Conservation (phyloP, 257 asterid species). For the Rehmannia glutinosa region DNA sequence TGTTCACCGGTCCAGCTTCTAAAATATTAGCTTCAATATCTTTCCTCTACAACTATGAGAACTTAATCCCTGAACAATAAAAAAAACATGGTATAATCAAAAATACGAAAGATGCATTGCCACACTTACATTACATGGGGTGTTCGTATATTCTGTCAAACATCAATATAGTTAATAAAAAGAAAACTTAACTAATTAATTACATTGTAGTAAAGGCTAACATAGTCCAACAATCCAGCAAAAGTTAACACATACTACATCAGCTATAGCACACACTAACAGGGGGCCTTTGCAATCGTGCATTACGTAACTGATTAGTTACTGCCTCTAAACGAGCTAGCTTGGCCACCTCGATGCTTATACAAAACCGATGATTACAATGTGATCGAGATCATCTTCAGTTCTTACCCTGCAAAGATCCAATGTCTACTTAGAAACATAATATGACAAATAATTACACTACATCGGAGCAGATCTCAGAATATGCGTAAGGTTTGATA, state of each 20-base stretch:
- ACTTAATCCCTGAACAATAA: too few species aligned
- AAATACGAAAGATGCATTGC: not conserved
- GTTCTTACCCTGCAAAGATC: constrained; percentile 48
- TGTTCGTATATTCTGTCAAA: not conserved
- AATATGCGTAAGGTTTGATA: too few species aligned
- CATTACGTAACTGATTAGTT: too few species aligned
- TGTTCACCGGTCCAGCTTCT: too few species aligned
- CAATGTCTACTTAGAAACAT: constrained; percentile 7
- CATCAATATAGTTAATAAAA: not conserved
- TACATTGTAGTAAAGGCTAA: constrained; percentile 11
- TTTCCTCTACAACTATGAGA: too few species aligned
- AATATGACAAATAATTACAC: not conserved
- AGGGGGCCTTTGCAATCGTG: too few species aligned
- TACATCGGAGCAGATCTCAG: too few species aligned
- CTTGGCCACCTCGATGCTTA: too few species aligned
- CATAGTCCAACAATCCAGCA: not conserved
- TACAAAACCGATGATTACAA: not conserved
- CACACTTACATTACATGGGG: too few species aligned
- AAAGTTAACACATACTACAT: constrained; percentile 1
- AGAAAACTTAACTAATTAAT: not conserved
- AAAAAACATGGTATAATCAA: too few species aligned
- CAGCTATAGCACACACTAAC: constrained; percentile 4
- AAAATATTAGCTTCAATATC: too few species aligned
- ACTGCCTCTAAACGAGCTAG: too few species aligned
- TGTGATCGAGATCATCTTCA: constrained; percentile 27